Evolutionary conservation across 2,329 filamentous ascomycete species (phyloP), one percentile per base, ranked within the genome.

Genomic region (Phaeoacremonium minimum): DNA sequence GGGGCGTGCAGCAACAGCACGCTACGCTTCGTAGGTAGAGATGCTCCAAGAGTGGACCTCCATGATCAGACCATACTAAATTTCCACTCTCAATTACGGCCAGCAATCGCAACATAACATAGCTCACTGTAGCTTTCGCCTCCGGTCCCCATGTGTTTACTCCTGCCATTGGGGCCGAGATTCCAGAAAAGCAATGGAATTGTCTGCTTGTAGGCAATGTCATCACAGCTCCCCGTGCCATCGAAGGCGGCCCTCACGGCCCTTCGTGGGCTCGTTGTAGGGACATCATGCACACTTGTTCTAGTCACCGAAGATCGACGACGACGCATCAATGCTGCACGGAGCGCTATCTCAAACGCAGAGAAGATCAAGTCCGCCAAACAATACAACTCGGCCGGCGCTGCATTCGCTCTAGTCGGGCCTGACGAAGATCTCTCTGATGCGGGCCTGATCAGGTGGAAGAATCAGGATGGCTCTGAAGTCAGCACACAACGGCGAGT

Each of bases 181-280:
- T n/a, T n/a, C n/a, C n/a, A n/a, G n/a, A n/a, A n/a, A n/a, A n/a
- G n/a, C n/a, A 26, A 26, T 26, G 22, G 39, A 38, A 37, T 41
- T 44, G 42, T 40, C 40, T 33, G 19, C 35, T 32, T 35, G 38
- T 38, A 30, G 46, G 46, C 37, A 45, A 58, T 60, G 56, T 50
- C 56, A 35, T 46, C 60, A 28, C 57, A 56, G 38, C 51, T 66
- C 28, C 63, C 62, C 42, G 60, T 67, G 32, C 66, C 66, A 36
- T 69, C 66, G 40, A 66, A 65, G 54, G 61, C 61, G 37, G 65
- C 64, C 45, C 50, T 71, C 46, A 64, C 63, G 48, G 58, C 64
- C 17, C 57, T 70, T 33, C 63, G 64, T 26, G 60, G 63, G 19
- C 57, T 71, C 32, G 60, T 66, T 18, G 47, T 69, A 8, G 67